Evolutionary conservation across 2,329 filamentous ascomycete genomes (phyloP).

Genomic region (Tolypocladium tundrense): DNA sequence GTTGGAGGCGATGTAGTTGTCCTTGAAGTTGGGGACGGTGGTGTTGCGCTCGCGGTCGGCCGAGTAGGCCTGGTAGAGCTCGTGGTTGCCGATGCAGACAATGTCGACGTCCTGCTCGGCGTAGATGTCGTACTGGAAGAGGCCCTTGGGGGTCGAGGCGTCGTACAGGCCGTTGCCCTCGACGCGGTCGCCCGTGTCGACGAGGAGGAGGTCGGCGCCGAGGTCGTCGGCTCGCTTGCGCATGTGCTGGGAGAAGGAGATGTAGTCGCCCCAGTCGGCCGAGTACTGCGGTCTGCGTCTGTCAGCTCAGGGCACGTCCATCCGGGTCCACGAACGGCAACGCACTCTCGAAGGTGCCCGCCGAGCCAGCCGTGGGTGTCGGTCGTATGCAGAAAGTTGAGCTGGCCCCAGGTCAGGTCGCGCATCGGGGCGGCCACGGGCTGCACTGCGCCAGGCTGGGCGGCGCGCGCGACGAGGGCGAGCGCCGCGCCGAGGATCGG

Average conservation of each 20-base stretch:
- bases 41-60: conserved; percentile 67
- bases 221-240: conserved; percentile 65
- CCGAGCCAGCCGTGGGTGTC: conserved; percentile 94
- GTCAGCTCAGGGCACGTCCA: background rate
- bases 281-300: conserved; percentile 69
- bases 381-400: conserved; percentile 96
- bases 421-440: conserved; percentile 75
- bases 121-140: conserved; percentile 81
- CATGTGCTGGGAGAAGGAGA: conserved; percentile 83
- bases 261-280: conserved; percentile 95
- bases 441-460: conserved; percentile 71
- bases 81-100: conserved; percentile 85
- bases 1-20: conserved; percentile 81
- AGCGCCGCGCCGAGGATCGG: conserved; percentile 17
- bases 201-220: conserved; percentile 77
- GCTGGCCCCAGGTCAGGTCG: conserved; percentile 78
- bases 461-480: conserved; percentile 28
- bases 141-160: conserved; percentile 74
- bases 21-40: conserved; percentile 74
- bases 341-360: conserved; percentile 82
- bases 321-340: background rate
- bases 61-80: conserved; percentile 75
- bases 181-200: conserved; percentile 88
- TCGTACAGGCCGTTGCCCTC: conserved; percentile 96
- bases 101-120: conserved; percentile 75